Conservation (phyloP, 2,329 filamentous ascomycete species). For the Lasiodiplodia sp. region DNA sequence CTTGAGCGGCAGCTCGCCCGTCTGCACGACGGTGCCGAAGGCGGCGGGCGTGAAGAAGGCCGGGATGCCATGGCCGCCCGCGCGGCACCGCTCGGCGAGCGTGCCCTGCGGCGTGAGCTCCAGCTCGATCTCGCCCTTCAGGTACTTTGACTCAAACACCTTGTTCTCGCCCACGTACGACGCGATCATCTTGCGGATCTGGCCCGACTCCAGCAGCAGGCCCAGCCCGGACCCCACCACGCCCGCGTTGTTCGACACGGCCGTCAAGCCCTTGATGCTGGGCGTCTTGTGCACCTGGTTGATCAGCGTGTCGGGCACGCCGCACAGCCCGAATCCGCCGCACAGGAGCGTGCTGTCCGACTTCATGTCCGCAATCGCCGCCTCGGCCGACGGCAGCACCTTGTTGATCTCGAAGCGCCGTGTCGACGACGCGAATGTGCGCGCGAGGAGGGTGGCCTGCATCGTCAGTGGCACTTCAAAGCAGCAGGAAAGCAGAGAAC, state of each 20-base stretch:
- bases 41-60: constrained; percentile 82
- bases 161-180: constrained; percentile 83
- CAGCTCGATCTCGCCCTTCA: constrained; percentile 75
- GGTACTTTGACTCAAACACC: constrained; percentile 74
- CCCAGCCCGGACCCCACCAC: constrained; percentile 73
- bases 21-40: constrained; percentile 70
- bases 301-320: constrained; percentile 50
- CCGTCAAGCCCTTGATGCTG: constrained; percentile 66
- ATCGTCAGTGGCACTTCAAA: not conserved
- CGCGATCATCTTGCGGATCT: constrained; percentile 74
- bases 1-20: constrained; percentile 71
- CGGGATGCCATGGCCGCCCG: constrained; percentile 77
- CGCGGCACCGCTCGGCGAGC: constrained; percentile 74
- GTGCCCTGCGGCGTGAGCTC: constrained; percentile 81
- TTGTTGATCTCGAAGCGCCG: constrained; percentile 48
- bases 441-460: constrained; percentile 37
- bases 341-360: constrained; percentile 47
- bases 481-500: no score
- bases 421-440: constrained; percentile 45
- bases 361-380: constrained; percentile 49
- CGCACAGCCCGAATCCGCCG: constrained; percentile 49
- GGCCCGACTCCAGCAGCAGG: constrained; percentile 71
- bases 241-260: constrained; percentile 83
- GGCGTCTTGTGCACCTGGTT: constrained; percentile 46
- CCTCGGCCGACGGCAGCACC: constrained; percentile 47